These are phyloP conservation scores for Crucihimalaya himalaica DNA, from an alignment of 345 rosid genomes.

Conservation along the genomic window DNA sequence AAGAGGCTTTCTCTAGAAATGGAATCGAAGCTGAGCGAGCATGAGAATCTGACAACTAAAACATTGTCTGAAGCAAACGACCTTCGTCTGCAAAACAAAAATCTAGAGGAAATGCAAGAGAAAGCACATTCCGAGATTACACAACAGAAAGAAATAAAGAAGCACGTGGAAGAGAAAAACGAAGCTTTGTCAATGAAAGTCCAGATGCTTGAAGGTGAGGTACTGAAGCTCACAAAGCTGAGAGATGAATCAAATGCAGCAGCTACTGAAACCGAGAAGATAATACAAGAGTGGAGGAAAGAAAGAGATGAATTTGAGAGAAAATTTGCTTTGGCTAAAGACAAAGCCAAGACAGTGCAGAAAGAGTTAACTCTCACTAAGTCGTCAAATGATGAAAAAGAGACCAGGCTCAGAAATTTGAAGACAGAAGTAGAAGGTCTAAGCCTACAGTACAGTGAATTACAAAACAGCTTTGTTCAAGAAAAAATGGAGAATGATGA, in stretches of 20 bases:
- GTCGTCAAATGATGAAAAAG: conserved; percentile 61
- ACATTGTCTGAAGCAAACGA: conserved; percentile 71
- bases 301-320: conserved; percentile 60
- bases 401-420: conserved; percentile 46
- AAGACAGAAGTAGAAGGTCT: conserved; percentile 56
- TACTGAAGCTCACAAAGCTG: conserved; percentile 51
- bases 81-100: conserved; percentile 54
- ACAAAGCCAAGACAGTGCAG: conserved; percentile 52
- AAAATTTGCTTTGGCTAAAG: conserved; percentile 47
- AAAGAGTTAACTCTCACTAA: conserved; percentile 51
- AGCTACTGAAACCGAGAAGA: conserved; percentile 48
- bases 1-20: conserved; percentile 72
- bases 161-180: conserved; percentile 36
- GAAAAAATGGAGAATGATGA: conserved; percentile 67
- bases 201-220: conserved; percentile 55
- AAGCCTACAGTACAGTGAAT: conserved; percentile 46
- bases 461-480: conserved; percentile 50
- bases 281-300: conserved; percentile 51
- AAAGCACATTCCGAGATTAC: conserved; percentile 54
- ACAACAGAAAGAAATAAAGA: conserved; percentile 45
- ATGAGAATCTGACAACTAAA: conserved; percentile 61
- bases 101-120: conserved; percentile 71
- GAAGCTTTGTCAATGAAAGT: conserved; percentile 54
- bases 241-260: conserved; percentile 45
- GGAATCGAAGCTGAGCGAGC: conserved; percentile 74